Percentiles rank a stretch among this genome's conserved stretches.
Conservation (phyloP, 257 asterid genomes). For the Solanum ossicruentum region DNA sequence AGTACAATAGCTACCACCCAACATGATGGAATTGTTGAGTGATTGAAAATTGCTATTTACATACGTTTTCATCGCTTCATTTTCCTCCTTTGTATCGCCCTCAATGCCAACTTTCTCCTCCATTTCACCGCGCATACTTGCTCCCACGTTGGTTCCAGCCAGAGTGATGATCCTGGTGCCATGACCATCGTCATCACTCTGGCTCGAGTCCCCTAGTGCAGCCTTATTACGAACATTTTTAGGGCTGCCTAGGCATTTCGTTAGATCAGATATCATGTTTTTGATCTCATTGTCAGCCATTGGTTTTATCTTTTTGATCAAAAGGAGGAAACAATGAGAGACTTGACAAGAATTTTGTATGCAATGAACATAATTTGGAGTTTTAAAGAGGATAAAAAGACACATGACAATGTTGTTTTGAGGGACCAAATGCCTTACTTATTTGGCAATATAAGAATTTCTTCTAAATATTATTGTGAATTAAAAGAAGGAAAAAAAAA, state of each 20-base stretch:
- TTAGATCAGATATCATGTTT: conserved; percentile 48
- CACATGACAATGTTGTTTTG: background rate
- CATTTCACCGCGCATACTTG: conserved; percentile 61
- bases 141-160: conserved; percentile 76
- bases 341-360: background rate
- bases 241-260: conserved; percentile 30
- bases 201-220: conserved; percentile 11
- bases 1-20: conserved; percentile 56
- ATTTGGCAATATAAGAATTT: conserved; percentile 22
- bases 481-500: background rate
- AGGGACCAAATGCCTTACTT: conserved; percentile 12
- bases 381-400: conserved; percentile 3
- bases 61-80: conserved; percentile 39
- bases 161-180: conserved; percentile 64
- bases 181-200: conserved; percentile 19
- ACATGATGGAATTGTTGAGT: conserved; percentile 79
- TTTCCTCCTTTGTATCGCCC: conserved; percentile 5
- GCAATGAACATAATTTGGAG: background rate
- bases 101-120: conserved; percentile 22
- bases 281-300: conserved; percentile 37
- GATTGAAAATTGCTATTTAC: conserved; percentile 86
- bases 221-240: conserved; percentile 22
- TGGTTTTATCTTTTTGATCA: background rate
- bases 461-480: background rate
- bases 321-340: background rate